Percentiles rank a stretch among this genome's conserved stretches.
Evolutionary conservation across 306 rosid genomes (phyloP).

Genomic region (Mucuna pruriens): DNA sequence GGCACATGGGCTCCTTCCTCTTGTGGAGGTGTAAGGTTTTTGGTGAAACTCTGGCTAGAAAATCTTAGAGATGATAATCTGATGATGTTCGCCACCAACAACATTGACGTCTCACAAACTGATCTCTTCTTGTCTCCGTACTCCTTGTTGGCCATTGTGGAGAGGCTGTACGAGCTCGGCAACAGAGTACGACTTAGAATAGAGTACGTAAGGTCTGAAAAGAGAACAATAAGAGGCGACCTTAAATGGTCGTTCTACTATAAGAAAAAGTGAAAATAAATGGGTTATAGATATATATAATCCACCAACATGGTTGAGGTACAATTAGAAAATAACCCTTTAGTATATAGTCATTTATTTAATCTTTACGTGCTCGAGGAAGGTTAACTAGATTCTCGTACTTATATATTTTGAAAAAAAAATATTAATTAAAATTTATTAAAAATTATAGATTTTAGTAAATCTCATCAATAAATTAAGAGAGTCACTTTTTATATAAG

Average conservation of each 20-base stretch:
- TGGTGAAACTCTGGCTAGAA: neutral
- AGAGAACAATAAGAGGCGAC: neutral
- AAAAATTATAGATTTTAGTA: too few species aligned
- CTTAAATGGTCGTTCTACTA: neutral
- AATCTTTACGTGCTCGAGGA: too few species aligned
- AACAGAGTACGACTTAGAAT: too few species aligned
- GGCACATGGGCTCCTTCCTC: neutral
- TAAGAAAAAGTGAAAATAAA: neutral
- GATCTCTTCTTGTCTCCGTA: neutral
- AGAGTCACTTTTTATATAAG: too few species aligned
- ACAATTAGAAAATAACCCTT: too few species aligned
- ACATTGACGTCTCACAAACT: conserved; percentile 36
- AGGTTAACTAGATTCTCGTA: too few species aligned
- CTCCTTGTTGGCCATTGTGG: neutral
- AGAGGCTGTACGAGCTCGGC: too few species aligned
- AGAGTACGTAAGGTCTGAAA: neutral
- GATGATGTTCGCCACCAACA: conserved; percentile 61
- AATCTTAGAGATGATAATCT: conserved; percentile 52
- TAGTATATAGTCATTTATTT: too few species aligned
- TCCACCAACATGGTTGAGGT: too few species aligned
- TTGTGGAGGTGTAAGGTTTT: conserved; percentile 4
- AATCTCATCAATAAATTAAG: too few species aligned
- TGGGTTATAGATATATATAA: neutral
- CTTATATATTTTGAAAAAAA: too few species aligned
- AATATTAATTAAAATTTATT: too few species aligned